Evolutionary conservation across 768 basidiomycete species (phyloP).

Genomic region (Naematelia encephala): DNA sequence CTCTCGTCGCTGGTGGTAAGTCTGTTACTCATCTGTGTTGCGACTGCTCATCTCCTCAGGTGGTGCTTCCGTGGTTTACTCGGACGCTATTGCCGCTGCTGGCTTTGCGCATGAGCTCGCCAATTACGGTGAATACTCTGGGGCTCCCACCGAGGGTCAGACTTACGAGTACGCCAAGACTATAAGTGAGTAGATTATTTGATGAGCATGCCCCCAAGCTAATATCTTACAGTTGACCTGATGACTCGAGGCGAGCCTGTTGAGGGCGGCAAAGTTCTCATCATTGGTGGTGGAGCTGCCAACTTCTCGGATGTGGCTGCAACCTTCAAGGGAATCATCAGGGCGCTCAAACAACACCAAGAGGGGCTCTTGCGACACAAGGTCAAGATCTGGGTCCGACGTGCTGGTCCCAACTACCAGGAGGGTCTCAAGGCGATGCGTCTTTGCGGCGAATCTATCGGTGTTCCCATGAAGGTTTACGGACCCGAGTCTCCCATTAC

Average conservation of each 20-base stretch:
- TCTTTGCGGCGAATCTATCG: constrained; percentile 88
- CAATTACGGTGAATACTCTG: constrained; percentile 99
- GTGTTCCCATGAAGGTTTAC: constrained; percentile 93
- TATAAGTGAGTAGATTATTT: constrained; percentile 61
- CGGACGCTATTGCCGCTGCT: constrained; percentile 79
- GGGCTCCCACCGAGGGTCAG: constrained; percentile 95
- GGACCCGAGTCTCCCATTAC: constrained; percentile 99
- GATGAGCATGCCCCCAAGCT: background rate
- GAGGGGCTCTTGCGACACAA: constrained; percentile 72
- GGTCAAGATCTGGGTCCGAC: constrained; percentile 94
- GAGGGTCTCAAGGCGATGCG: constrained; percentile 98
- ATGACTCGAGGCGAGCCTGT: constrained; percentile 84
- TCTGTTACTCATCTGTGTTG: too few species aligned
- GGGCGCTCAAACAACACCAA: constrained; percentile 90
- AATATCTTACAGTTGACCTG: constrained; percentile 66
- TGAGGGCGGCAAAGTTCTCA: constrained; percentile 88
- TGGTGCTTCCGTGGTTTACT: constrained; percentile 51
- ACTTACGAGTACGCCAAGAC: constrained; percentile 99
- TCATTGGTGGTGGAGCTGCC: constrained; percentile 97
- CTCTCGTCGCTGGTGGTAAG: constrained; percentile 99
- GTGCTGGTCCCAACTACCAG: constrained; percentile 99
- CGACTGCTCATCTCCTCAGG: constrained; percentile 54
- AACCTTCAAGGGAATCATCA: constrained; percentile 99
- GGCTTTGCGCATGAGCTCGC: constrained; percentile 96
- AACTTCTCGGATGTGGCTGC: constrained; percentile 99